Evolutionary conservation across 192 early-diverging fungal species (phyloP), one percentile per base, ranked within the genome.

Genomic region (Radiomyces spectabilis): DNA sequence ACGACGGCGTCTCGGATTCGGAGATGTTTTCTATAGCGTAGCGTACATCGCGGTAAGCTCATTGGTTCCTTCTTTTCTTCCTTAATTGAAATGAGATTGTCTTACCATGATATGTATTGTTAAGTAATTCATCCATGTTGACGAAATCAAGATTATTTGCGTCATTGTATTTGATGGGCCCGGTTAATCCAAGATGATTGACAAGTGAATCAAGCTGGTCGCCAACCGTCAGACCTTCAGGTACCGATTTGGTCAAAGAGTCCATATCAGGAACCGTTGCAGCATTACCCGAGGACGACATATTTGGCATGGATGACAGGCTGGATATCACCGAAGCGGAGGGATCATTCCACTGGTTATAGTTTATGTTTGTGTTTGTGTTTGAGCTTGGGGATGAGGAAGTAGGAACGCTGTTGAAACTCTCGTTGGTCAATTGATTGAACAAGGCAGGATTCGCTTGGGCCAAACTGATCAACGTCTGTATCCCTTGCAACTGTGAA

Each of bases 51-150:
- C n/a, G n/a, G n/a, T n/a, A n/a, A n/a, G n/a, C n/a, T n/a, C n/a
- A n/a, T n/a, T n/a, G n/a, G n/a, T n/a, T n/a, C n/a, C n/a, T n/a
- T n/a, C n/a, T n/a, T n/a, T n/a, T n/a, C n/a, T n/a, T n/a, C n/a
- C n/a, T n/a, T n/a, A n/a, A n/a, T n/a, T n/a, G n/a, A n/a, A n/a
- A n/a, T n/a, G n/a, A n/a, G n/a, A n/a, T n/a, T n/a, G n/a, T n/a
- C n/a, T n/a, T n/a, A n/a, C n/a, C n/a, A n/a, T n/a, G n/a, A n/a
- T n/a, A n/a, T n/a, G n/a, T n/a, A n/a, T n/a, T n/a, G n/a, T n/a
- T n/a, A n/a, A n/a, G n/a, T n/a, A 61, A 54, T 10, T 61, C 52
- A 48, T 61, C 59, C 59, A 61, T 45, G n/a, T 61, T 53, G 1
- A 61, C 59, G 49, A 54, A 61, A 41, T 53, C 59, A 13, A 61